Conservation (phyloP, 2,329 filamentous ascomycete genomes). For the Xylariaceae sp. region DNA sequence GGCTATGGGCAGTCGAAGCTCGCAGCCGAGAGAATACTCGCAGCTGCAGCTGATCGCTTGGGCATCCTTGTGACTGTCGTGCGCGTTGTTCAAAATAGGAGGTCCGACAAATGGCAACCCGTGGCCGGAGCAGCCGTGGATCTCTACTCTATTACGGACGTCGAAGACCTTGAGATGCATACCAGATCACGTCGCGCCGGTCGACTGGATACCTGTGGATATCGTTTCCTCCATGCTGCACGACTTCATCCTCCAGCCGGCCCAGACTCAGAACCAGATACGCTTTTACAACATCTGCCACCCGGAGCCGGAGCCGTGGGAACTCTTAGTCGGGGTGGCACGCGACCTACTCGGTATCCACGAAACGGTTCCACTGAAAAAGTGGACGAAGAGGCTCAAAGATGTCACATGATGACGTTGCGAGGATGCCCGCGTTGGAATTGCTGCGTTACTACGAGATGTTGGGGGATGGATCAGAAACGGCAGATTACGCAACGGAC, state of each 20-base stretch:
- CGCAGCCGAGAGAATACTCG: slow-evolving; percentile 23
- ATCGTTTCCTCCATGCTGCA: slow-evolving; percentile 17
- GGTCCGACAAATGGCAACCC: slow-evolving; percentile 4
- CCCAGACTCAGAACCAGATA: neutral
- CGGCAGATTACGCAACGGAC: too few relatives aligned
- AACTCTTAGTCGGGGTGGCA: slow-evolving; percentile 6
- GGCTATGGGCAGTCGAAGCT: slow-evolving; percentile 32
- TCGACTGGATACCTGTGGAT: slow-evolving; percentile 28
- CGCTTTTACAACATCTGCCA: slow-evolving; percentile 14
- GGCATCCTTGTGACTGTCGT: slow-evolving; percentile 23
- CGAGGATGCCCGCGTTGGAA: slow-evolving; percentile 17
- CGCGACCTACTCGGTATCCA: neutral
- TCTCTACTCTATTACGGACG: slow-evolving; percentile 25
- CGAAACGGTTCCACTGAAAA: slow-evolving; percentile 8
- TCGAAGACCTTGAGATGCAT: slow-evolving; percentile 15
- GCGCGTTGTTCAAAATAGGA: slow-evolving; percentile 25
- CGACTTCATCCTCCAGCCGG: slow-evolving; percentile 1
- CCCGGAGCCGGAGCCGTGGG: slow-evolving; percentile 14
- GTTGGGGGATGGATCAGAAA: slow-evolving; percentile 1
- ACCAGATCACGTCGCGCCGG: slow-evolving; percentile 6
- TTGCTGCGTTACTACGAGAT: slow-evolving; percentile 16
- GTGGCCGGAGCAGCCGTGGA: slow-evolving; percentile 30
- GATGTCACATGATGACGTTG: slow-evolving; percentile 8
- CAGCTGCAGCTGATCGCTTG: neutral
- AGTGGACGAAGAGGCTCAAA: slow-evolving; percentile 17